Base-by-base conservation (phyloP, 352 stramenopile species). In the Elongisporangium anandrum region DNA sequence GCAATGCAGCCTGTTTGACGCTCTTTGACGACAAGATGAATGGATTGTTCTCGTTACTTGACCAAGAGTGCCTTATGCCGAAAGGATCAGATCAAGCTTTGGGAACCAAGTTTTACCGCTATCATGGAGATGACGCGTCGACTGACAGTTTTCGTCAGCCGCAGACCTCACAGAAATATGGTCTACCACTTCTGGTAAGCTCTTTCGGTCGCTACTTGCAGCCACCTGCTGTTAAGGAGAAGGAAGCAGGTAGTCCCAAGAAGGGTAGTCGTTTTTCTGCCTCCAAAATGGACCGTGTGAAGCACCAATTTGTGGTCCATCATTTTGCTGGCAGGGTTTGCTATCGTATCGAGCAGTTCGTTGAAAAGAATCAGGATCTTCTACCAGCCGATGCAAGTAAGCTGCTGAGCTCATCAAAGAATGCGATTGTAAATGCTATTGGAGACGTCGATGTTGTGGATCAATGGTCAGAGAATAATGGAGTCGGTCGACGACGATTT, bases 351-450 rank as follows among this genome's bases (percentile, higher is more conserved):
- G 75, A 94, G 21, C 77, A 90, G 59, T 96, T 94, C 61, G 64
- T 94, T 2, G 85, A 93, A 51, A 96, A 96, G 58, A 96, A 96
- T 54, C 77, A 84, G n/a, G 88, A 96, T 52, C 69, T 78, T 23
- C 61, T 96, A 0, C 87, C 87, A 1, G 68, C 83, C 13, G 79
- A 93, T 38, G 82, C 75, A 12, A 81, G 72, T 49, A 57, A 59
- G 4, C 72, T 93, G 22, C 59, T 92, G 24, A 69, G 65, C 1
- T 71, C 69, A 38, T 88, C 84, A 1, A 74, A 73, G 53, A 94
- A 93, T 38, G 66, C 73, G 19, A 75, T 94, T 15, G 81, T 94
- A 24, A 66, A 69, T 26, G 71, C 68, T 2, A 87, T 92, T 47
- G 72, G 79, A 22, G 66, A 72, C 13, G 67, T 73, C 21, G 77